These are phyloP conservation scores for Pezicula rhizophila DNA, from an alignment of 2,329 filamentous ascomycete genomes.

Conservation along the genomic window DNA sequence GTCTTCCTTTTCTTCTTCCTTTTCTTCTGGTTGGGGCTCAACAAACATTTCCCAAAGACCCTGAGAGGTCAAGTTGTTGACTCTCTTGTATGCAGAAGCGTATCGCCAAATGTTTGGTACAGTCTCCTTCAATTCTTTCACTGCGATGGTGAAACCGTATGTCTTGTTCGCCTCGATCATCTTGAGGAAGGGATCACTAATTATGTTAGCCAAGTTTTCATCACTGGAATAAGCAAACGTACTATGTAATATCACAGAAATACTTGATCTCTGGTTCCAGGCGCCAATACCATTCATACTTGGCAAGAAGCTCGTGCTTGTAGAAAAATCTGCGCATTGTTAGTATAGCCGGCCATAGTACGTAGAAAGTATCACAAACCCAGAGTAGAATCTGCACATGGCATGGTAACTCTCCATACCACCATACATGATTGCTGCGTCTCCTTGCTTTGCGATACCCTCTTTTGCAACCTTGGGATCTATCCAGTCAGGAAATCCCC, in stretches of 20 bases:
- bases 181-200: conserved; percentile 84
- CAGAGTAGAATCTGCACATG: conserved; percentile 99
- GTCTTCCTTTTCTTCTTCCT: conserved; percentile 49
- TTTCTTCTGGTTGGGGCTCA: conserved; percentile 61
- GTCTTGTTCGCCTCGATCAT: conserved; percentile 96
- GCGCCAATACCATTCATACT: conserved; percentile 99
- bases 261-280: conserved; percentile 99
- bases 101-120: conserved; percentile 99
- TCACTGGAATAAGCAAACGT: conserved; percentile 29
- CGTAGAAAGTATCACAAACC: conserved; percentile 46
- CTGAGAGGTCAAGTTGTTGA: conserved; percentile 83
- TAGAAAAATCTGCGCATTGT: conserved; percentile 70
- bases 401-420: conserved; percentile 98
- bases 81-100: conserved; percentile 93
- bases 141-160: conserved; percentile 96
- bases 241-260: conserved; percentile 99
- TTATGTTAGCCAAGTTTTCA: conserved; percentile 24
- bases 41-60: conserved; percentile 99
- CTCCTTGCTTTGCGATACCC: conserved; percentile 92
- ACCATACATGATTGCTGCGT: conserved; percentile 97
- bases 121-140: conserved; percentile 95
- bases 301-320: conserved; percentile 88
- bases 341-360: conserved; percentile 6
- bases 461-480: conserved; percentile 91
- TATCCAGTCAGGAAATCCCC: conserved; percentile 96